These are phyloP conservation scores for Fragaria ananassa DNA, from an alignment of 306 rosid species.

Conservation along the genomic window DNA sequence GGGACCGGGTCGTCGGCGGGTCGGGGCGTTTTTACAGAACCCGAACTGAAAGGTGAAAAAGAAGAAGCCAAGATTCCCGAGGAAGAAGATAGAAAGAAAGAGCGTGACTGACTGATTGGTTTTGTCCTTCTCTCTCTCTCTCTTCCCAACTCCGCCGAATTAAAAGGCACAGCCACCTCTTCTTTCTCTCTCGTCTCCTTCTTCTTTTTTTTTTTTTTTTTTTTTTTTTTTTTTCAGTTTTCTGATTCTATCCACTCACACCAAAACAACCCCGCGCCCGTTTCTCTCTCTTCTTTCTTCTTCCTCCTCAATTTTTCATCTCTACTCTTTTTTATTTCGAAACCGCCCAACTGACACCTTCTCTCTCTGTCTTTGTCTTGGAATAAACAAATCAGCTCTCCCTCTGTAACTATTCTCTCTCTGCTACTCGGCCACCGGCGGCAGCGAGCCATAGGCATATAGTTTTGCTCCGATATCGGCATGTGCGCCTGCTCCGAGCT, in stretches of 20 bases:
- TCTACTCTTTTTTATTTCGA: neutral
- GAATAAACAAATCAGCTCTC: slow-evolving; percentile 21
- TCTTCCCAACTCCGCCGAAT: neutral
- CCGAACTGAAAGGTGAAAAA: neutral
- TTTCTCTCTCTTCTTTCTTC: slow-evolving; percentile 25
- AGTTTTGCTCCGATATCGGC: neutral
- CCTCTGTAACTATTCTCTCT: slow-evolving; percentile 17
- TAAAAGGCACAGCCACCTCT: neutral
- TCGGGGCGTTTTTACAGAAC: neutral
- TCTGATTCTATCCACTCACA: neutral
- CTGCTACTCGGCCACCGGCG: slow-evolving; percentile 54
- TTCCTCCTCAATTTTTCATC: neutral
- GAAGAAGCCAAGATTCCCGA: neutral
- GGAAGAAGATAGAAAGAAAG: neutral
- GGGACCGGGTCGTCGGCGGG: neutral
- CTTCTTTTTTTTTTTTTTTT: no score
- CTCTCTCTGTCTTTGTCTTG: slow-evolving; percentile 15
- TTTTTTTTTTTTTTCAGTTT: neutral
- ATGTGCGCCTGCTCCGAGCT: slow-evolving; percentile 19
- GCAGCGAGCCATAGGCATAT: neutral
- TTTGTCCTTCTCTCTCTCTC: neutral
- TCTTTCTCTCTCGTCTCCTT: neutral
- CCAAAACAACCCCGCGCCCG: slow-evolving; percentile 35
- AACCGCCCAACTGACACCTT: slow-evolving; percentile 47
- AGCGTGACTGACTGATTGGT: slow-evolving; percentile 4